Conservation (phyloP, 2,329 filamentous ascomycete genomes). For the Neonectria punicea region DNA sequence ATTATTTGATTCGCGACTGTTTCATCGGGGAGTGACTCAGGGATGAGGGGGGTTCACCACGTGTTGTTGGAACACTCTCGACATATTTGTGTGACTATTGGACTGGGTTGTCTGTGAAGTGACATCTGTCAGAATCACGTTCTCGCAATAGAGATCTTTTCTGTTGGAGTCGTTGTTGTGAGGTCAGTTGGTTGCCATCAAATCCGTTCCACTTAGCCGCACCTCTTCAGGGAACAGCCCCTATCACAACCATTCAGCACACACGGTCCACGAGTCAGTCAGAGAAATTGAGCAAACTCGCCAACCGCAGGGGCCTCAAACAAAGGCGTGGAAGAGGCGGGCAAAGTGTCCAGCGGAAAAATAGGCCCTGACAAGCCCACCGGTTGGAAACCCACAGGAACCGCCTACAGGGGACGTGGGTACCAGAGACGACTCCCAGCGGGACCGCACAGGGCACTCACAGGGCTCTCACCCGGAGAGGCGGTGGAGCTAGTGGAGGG, state of each 20-base stretch:
- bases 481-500: neutral
- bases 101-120: neutral
- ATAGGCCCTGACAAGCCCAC: conserved; percentile 20
- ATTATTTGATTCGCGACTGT: conserved; percentile 5
- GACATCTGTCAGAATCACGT: neutral
- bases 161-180: neutral
- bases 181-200: neutral
- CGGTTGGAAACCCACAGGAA: conserved; percentile 9
- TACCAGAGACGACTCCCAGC: neutral
- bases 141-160: neutral
- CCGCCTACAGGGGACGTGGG: conserved; percentile 1
- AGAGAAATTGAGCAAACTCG: conserved; percentile 13
- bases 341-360: conserved; percentile 30
- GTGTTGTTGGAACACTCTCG: neutral
- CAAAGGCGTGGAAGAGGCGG: conserved; percentile 2
- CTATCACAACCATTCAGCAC: neutral
- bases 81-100: neutral
- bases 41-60: neutral
- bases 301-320: conserved; percentile 25
- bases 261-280: neutral
- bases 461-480: neutral
- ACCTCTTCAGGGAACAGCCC: neutral
- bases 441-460: neutral
- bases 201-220: neutral
- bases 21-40: neutral